These are phyloP conservation scores for Bruguiera gymnorhiza DNA, from an alignment of 345 rosid species.

Conservation along the genomic window DNA sequence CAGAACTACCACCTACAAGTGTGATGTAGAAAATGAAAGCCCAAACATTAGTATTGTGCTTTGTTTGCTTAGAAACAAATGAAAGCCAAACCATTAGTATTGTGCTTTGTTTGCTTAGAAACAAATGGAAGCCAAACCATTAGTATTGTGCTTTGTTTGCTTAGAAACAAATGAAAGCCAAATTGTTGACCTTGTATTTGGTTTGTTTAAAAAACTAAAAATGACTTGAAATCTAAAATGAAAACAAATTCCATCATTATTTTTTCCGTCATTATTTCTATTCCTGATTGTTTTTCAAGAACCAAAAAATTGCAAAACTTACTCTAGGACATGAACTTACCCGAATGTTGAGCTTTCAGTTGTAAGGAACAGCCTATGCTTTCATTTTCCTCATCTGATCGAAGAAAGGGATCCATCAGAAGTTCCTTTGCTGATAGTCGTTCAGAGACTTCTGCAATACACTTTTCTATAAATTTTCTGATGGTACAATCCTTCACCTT, in stretches of 20 bases:
- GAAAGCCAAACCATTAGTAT: not conserved
- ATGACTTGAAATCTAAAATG: not conserved
- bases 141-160: not conserved
- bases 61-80: not conserved
- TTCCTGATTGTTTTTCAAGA: not conserved
- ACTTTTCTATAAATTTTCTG: constrained; percentile 79
- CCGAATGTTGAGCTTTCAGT: constrained; percentile 28
- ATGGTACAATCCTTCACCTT: constrained; percentile 69
- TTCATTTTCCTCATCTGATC: constrained; percentile 50
- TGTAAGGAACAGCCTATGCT: constrained; percentile 32
- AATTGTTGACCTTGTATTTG: not conserved
- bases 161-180: not conserved
- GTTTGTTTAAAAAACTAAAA: too few relatives aligned
- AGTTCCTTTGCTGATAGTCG: constrained; percentile 83
- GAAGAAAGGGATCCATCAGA: constrained; percentile 82
- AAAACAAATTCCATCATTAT: not conserved
- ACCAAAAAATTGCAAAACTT: not conserved
- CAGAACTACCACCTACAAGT: constrained; percentile 41
- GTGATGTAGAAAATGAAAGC: constrained; percentile 2
- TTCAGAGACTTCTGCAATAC: constrained; percentile 68
- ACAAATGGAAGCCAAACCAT: not conserved
- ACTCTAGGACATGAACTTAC: constrained; percentile 22
- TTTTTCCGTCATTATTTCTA: not conserved
- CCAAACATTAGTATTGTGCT: not conserved
- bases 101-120: not conserved